Conservation (phyloP, 192 early-diverging fungal species). For the Coemansia pectinata region DNA sequence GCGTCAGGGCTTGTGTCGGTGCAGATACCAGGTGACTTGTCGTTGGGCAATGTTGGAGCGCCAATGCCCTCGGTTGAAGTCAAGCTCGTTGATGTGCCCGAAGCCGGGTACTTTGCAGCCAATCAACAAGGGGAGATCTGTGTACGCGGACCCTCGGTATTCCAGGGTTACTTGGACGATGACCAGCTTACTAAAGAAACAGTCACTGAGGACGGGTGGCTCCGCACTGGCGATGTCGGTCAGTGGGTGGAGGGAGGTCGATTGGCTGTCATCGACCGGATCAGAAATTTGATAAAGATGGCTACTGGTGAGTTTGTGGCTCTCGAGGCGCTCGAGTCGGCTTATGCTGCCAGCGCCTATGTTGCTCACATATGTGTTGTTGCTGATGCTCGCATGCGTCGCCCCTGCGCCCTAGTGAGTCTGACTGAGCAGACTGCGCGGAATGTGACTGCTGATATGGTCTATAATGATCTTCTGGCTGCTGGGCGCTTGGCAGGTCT, state of each 20-base stretch:
- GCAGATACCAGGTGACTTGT: conserved; percentile 61
- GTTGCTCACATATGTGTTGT: conserved; percentile 80
- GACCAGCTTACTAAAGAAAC: conserved; percentile 71
- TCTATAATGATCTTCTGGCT: conserved; percentile 24
- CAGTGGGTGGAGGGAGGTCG: conserved; percentile 82
- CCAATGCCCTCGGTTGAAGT: conserved; percentile 77
- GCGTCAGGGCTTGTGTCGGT: conserved; percentile 72
- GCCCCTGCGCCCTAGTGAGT: conserved; percentile 74
- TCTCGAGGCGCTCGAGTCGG: conserved; percentile 89
- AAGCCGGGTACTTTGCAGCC: conserved; percentile 67
- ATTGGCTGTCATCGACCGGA: conserved; percentile 88
- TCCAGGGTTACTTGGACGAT: conserved; percentile 84
- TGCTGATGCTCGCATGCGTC: conserved; percentile 70
- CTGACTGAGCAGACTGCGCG: conserved; percentile 50
- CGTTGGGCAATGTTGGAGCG: conserved; percentile 70
- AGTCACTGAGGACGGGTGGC: conserved; percentile 82
- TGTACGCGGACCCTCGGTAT: conserved; percentile 79
- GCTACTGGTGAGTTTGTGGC: conserved; percentile 92
- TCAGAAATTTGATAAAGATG: conserved; percentile 94
- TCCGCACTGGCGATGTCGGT: conserved; percentile 90
- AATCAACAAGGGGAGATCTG: conserved; percentile 82
- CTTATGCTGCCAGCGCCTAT: conserved; percentile 79
- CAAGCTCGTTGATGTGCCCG: conserved; percentile 78
- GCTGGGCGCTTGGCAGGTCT: conserved; percentile 69
- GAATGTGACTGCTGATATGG: conserved; percentile 42